Base-by-base conservation (phyloP, 169 alveolate genomes). In the Plasmodium gaboni region DNA sequence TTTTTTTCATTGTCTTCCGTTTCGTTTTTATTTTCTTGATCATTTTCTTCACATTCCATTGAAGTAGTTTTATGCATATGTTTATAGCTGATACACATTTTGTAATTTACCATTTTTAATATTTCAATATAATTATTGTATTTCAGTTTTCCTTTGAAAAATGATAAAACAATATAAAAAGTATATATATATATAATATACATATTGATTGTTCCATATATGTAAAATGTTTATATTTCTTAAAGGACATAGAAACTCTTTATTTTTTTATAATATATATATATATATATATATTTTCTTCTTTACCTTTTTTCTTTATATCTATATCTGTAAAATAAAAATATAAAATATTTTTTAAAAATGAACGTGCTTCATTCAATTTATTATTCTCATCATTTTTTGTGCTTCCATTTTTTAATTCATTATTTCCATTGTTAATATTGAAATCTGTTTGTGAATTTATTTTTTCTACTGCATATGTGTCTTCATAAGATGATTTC, bases 71-170 rank as follows among this genome's bases (percentile, higher is more conserved):
- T 17, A 15, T 59, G 19, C 46, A 69, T 2, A 67, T 73, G 22
- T 7, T 32, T 13, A 46, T 48, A 63, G 42, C 92, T 85, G 28
- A 85, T 61, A 26, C 92, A 85, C 87, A 85, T 59, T 24, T 69
- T 71, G 92, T 85, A 38, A 65, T 85, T 85, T 9, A 85, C 74
- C 92, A 85, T 85, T 85, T 85, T 85, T 69, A 85, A 44, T 24
- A 85, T 70, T 44, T 85, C 92, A 8, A 57, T 28, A 60, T 70
- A 85, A 32, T 70, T 22, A 38, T 85, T 67, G 28, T 85, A 65
- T 22, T 70, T 85, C 53, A 85, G 61, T 70, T 85, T 85, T 26
- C 92, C 92, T 85, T 22, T 10, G 57, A n/a, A 59, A 46, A 7
- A 26, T 7, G 85, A n/a, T 32, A n/a, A 71, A 9, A 50, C 53